A percentile compares a stretch with the other conserved stretches of the same genome.
Evolutionary conservation across 345 rosid genomes (phyloP).

Genomic region (Zanthoxylum bungeanum): DNA sequence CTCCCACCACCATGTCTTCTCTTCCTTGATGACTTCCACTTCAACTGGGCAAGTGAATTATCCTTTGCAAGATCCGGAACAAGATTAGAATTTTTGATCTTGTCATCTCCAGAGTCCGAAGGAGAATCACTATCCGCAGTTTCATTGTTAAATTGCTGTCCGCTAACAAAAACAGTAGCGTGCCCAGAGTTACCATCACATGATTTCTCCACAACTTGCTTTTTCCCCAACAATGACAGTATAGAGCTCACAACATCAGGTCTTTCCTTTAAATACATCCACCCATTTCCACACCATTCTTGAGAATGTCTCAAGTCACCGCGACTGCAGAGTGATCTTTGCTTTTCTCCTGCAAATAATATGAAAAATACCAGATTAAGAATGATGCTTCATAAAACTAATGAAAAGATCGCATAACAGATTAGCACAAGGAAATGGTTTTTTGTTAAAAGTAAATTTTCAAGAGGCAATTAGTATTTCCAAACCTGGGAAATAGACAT

Average conservation of each 20-base stretch:
- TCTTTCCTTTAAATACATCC: constrained; percentile 42
- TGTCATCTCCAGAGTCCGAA: constrained; percentile 19
- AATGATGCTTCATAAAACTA: background rate
- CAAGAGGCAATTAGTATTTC: constrained; percentile 4
- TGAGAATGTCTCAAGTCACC: constrained; percentile 53
- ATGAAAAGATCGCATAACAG: background rate
- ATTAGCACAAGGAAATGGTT: background rate
- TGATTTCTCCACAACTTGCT: constrained; percentile 29
- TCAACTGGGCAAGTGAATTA: constrained; percentile 44
- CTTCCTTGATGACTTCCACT: constrained; percentile 65
- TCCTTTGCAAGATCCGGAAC: constrained; percentile 61
- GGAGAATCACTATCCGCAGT: constrained; percentile 17
- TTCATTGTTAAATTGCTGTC: constrained; percentile 20
- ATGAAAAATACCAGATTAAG: background rate
- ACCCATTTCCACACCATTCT: constrained; percentile 67
- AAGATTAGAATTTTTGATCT: constrained; percentile 13
- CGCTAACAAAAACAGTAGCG: constrained; percentile 10
- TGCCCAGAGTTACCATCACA: constrained; percentile 23
- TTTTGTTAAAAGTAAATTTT: background rate
- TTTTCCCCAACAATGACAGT: constrained; percentile 17
- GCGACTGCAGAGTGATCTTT: constrained; percentile 36
- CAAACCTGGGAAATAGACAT: constrained; percentile 74
- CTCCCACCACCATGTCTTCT: constrained; percentile 38
- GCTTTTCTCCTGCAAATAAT: constrained; percentile 59
- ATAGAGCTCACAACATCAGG: constrained; percentile 40